Conservation (phyloP, 2,329 filamentous ascomycete genomes). For the Fusarium chlamydosporum region DNA sequence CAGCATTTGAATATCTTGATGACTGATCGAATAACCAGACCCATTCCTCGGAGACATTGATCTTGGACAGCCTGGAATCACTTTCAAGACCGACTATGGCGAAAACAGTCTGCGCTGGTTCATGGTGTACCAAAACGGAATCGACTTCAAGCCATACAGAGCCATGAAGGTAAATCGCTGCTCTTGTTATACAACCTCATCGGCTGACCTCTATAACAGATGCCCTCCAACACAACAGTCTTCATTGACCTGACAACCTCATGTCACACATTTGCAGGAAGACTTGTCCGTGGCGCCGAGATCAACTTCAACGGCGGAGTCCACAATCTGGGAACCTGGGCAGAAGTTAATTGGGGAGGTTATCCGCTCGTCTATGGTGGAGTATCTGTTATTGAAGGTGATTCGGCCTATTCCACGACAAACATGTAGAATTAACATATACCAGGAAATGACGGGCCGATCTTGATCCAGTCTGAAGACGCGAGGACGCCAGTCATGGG, state of each 20-base stretch:
- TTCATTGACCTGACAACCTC: constrained; percentile 34
- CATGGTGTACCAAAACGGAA: constrained; percentile 42
- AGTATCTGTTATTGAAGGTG: constrained; percentile 44
- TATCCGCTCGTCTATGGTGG: constrained; percentile 38
- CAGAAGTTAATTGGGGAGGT: constrained; percentile 35
- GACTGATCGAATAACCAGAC: constrained; percentile 8
- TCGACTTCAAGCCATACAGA: constrained; percentile 43
- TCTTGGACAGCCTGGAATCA: constrained; percentile 35
- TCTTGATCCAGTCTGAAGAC: constrained; percentile 36
- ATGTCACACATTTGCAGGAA: constrained; percentile 35
- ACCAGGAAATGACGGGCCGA: constrained; percentile 38
- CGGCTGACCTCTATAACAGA: constrained; percentile 9
- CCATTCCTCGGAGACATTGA: constrained; percentile 40
- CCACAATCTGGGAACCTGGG: constrained; percentile 45
- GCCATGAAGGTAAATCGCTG: constrained; percentile 30
- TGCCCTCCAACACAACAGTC: constrained; percentile 35
- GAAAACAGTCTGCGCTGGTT: constrained; percentile 34
- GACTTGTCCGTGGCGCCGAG: constrained; percentile 37
- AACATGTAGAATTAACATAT: not conserved
- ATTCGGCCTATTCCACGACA: no score
- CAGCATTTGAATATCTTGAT: not conserved
- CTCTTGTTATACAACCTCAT: accelerated
- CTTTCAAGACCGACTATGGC: constrained; percentile 16
- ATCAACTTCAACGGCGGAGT: constrained; percentile 30
- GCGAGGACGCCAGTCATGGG: constrained; percentile 23